Base-by-base conservation (phyloP, 2,329 filamentous ascomycete species). In the Paraphaeosphaeria minitans region DNA sequence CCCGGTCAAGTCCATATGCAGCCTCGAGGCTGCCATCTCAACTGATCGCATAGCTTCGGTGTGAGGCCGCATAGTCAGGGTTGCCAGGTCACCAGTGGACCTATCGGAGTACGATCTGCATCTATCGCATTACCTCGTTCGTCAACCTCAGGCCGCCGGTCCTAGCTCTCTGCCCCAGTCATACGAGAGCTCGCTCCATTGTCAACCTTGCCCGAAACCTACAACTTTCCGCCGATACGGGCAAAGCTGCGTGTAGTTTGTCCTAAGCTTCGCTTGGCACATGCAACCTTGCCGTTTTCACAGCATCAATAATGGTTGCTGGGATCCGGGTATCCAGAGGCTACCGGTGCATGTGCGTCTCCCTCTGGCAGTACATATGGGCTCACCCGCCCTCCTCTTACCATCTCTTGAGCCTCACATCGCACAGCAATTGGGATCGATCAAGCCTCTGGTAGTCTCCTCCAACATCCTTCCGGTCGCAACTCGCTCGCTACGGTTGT, bases 401-500 rank as follows among this genome's bases (percentile, higher is more conserved):
- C 52, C 35, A 33, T 27, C 51, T 62, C 39, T 55, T 61, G 59
- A 65, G 56, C 59, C 59, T 62, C 62, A 49, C 55, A 52, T 52
- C 49, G 64, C 62, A 62, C 61, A 58, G 47, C 52, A 48, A 42
- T 58, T 62, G 56, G 43, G 41, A 56, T 45, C n/a, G 24, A 57
- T 41, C 60, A 62, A 63, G 43, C 59, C 62, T 56, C 54, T 53
- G 64, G 62, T 62, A 60, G 55, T 45, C 29, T 61, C 58, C 24
- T 57, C 65, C 60, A 61, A 53, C 59, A 59, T 57, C 57, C 59
- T 31, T 50, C 56, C 64, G 69, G 61, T 43, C 65, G 70, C 64
- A 75, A 69, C 74, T 76, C 74, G 65, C 68, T 75, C 74, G 73
- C 69, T 76, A 76, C 70, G 73, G 74, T 75, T 75, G 64, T 68